Conservation (phyloP, 2,329 filamentous ascomycete species). For the Trichoderma sp. region DNA sequence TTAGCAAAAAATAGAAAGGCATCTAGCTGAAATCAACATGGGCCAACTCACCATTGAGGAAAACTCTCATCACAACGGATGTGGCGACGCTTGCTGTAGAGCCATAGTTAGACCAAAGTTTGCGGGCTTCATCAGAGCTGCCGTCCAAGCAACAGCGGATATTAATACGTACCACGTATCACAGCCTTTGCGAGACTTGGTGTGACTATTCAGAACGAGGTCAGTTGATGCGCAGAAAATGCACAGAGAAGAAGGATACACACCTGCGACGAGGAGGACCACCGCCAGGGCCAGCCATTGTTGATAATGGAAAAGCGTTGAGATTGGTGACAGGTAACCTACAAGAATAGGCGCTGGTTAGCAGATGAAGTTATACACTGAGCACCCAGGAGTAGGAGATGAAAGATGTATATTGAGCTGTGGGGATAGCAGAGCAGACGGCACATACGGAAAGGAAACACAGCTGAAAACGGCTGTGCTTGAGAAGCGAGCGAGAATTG, state of each 20-base stretch:
- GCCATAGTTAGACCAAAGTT: conserved; percentile 3
- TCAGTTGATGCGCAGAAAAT: conserved; percentile 26
- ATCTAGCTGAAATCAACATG: not conserved
- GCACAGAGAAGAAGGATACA: conserved; percentile 35
- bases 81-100: conserved; percentile 80
- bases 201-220: conserved; percentile 67
- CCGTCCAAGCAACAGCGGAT: not conserved
- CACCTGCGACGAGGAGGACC: conserved; percentile 79
- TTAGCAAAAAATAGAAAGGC: conserved; percentile 25
- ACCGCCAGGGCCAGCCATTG: conserved; percentile 92
- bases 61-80: conserved; percentile 98
- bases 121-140: not conserved
- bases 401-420: not conserved
- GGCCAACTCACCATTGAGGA: conserved; percentile 79
- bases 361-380: not conserved
- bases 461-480: conserved; percentile 39
- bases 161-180: conserved; percentile 73
- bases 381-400: not conserved
- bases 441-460: conserved; percentile 39
- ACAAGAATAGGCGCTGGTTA: not conserved
- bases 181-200: conserved; percentile 98
- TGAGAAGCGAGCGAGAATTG: conserved; percentile 44
- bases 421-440: not conserved
- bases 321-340: conserved; percentile 41
- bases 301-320: conserved; percentile 40